Conservation (phyloP, 176 grass and related monocot genomes). For the Paspalum notatum region DNA sequence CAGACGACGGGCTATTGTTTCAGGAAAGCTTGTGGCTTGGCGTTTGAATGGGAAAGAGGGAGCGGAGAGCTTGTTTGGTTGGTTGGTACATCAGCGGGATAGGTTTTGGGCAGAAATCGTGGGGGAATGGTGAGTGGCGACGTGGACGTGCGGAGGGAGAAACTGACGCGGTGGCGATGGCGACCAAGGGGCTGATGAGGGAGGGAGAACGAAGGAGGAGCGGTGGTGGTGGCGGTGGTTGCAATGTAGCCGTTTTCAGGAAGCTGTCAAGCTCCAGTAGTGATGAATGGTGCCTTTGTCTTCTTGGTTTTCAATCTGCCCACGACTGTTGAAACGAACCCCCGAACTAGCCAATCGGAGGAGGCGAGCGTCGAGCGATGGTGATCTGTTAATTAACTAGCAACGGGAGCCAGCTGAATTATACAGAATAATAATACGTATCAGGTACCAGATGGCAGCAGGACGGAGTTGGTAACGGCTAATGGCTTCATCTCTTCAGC, state of each 20-base stretch:
- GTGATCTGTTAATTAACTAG: not conserved
- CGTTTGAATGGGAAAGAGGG: conserved; percentile 7
- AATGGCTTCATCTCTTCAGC: not conserved
- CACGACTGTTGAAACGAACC: not conserved
- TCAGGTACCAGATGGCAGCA: not conserved
- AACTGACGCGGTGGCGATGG: conserved; percentile 24
- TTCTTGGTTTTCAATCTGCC: conserved; percentile 11
- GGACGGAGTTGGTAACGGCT: not conserved
- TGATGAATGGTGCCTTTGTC: not conserved
- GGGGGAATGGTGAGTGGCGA: conserved; percentile 41
- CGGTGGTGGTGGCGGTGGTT: conserved; percentile 57
- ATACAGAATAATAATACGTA: not conserved
- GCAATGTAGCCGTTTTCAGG: conserved; percentile 72
- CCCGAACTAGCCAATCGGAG: not conserved
- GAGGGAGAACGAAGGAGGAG: conserved; percentile 11
- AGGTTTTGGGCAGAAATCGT: not conserved
- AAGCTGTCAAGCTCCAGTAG: conserved; percentile 66
- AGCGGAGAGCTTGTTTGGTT: conserved; percentile 10
- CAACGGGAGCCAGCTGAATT: not conserved
- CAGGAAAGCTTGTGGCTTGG: not conserved
- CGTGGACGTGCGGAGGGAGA: conserved; percentile 11
- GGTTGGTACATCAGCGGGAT: conserved; percentile 38
- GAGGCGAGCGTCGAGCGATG: not conserved
- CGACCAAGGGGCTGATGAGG: too few species aligned
- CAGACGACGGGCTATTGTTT: not conserved